These are phyloP conservation scores for Fusarium multiceps DNA, from an alignment of 2,329 filamentous ascomycete genomes.

Conservation along the genomic window DNA sequence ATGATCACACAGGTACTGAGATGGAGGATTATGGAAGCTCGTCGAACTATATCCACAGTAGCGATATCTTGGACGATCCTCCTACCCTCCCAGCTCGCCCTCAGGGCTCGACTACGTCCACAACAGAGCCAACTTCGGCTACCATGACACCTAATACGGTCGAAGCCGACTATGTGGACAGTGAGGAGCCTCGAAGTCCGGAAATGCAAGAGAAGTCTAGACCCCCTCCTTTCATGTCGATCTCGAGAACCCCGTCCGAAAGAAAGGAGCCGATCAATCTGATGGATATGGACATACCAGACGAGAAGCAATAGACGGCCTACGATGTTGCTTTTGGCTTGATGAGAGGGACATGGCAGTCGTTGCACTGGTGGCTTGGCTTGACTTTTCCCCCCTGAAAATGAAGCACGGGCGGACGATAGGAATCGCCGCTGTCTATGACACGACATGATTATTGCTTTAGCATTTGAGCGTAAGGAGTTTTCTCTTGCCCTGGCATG, in stretches of 20 bases:
- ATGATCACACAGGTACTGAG: conserved; percentile 42
- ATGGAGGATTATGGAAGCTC: conserved; percentile 33
- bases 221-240: conserved; percentile 44
- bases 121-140: conserved; percentile 42
- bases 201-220: conserved; percentile 59
- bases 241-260: conserved; percentile 34
- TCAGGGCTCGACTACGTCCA: conserved; percentile 16
- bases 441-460: conserved; percentile 10
- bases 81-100: conserved; percentile 21
- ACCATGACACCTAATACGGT: conserved; percentile 44
- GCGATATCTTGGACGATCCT: conserved; percentile 19
- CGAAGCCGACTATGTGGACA: conserved; percentile 36
- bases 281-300: conserved; percentile 55
- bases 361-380: background rate
- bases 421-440: background rate
- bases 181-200: conserved; percentile 48
- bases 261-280: conserved; percentile 39
- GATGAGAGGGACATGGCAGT: background rate
- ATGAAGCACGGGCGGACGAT: background rate
- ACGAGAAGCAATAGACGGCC: conserved; percentile 32
- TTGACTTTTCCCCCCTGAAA: background rate
- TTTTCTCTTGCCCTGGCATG: conserved; percentile 15
- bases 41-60: conserved; percentile 29
- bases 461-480: conserved; percentile 34
- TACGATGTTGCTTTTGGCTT: background rate